Evolutionary conservation across 129 eudicot genomes (phyloP), one percentile per base, ranked within the genome.

Genomic region (Dittrichia graveolens): DNA sequence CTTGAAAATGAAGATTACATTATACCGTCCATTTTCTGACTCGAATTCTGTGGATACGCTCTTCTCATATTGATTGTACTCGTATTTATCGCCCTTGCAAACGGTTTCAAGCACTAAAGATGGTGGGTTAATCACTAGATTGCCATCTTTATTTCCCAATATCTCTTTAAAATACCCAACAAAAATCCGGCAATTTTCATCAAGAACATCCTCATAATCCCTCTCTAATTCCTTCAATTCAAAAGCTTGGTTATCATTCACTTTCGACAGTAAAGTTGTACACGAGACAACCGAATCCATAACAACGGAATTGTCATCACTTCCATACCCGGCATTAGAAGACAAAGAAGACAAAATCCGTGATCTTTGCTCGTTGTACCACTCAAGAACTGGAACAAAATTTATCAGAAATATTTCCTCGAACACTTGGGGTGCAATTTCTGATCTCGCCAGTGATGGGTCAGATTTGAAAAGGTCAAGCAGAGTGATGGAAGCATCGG

Each of bases 1-100:
- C 48, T 31, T 67, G 71, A 79, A 50, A 76, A 44, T 47, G 81
- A 78, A 73, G 78, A 89, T 90, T 90, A 90, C 96, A 87, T 90
- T 90, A 83, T 87, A 90, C 90, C 94, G 91, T 83, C 91, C 86
- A 76, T 87, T 87, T 48, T 80, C 75, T 8, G 86, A 83, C 37
- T 81, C 82, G 48, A 83, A 83, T 55, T 74, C 75, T 3, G 80
- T 61, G 3, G 69, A 54, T 67, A 45, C 19, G 50, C 76, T 74
- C 83, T 64, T 75, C 74, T 71, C 83, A 9, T 78, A 75, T 62
- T 64, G 75, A 8, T 45, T 43, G 38, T 40, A 41, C 67, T 38
- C 88, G 43, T 63, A 37, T 11, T 15, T 41, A 58, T 43, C 86
- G 2, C 68, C 72, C 54, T 43, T 71, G 11, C 42, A 58, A 61